Evolutionary conservation across 768 basidiomycete genomes (phyloP).

Genomic region (Collybiopsis luxurians): DNA sequence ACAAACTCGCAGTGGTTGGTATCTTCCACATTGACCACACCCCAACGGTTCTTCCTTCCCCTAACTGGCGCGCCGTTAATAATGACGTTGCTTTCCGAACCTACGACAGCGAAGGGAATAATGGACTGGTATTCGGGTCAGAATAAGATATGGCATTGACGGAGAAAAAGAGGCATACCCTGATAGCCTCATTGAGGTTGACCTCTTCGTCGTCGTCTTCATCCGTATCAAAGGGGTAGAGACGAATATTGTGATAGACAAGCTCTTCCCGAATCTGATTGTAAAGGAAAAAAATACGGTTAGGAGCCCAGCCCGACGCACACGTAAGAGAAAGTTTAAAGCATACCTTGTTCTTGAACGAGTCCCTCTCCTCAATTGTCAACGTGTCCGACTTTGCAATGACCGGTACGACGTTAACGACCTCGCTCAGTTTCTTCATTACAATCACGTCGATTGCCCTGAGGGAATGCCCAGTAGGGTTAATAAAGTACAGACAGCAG

Average conservation of each 20-base stretch:
- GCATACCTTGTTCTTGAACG: slow-evolving; percentile 88
- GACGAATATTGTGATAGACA: slow-evolving; percentile 84
- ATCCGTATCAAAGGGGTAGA: slow-evolving; percentile 97
- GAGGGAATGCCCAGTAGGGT: slow-evolving; percentile 95
- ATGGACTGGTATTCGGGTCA: slow-evolving; percentile 55
- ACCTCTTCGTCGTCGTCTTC: slow-evolving; percentile 93
- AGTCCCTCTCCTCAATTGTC: slow-evolving; percentile 88
- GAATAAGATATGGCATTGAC: neutral
- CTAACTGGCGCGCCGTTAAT: slow-evolving; percentile 95
- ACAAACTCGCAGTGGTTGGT: slow-evolving; percentile 97
- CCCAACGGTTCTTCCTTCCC: slow-evolving; percentile 97
- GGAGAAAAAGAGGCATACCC: slow-evolving; percentile 51
- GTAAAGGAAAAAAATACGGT: neutral
- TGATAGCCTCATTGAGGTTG: slow-evolving; percentile 83
- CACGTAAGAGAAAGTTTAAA: neutral
- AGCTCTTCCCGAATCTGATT: slow-evolving; percentile 97
- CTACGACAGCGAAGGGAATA: slow-evolving; percentile 96
- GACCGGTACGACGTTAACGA: slow-evolving; percentile 99
- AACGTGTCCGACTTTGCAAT: slow-evolving; percentile 97
- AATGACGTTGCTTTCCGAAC: slow-evolving; percentile 94
- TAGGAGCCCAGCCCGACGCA: neutral
- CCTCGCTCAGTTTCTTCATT: slow-evolving; percentile 98
- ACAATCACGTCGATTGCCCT: slow-evolving; percentile 97
- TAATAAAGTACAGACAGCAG: slow-evolving; percentile 98
- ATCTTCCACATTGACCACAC: slow-evolving; percentile 97